These are phyloP conservation scores for Alloteropsis semialata DNA, from an alignment of 176 grass and related monocot species.

Conservation along the genomic window DNA sequence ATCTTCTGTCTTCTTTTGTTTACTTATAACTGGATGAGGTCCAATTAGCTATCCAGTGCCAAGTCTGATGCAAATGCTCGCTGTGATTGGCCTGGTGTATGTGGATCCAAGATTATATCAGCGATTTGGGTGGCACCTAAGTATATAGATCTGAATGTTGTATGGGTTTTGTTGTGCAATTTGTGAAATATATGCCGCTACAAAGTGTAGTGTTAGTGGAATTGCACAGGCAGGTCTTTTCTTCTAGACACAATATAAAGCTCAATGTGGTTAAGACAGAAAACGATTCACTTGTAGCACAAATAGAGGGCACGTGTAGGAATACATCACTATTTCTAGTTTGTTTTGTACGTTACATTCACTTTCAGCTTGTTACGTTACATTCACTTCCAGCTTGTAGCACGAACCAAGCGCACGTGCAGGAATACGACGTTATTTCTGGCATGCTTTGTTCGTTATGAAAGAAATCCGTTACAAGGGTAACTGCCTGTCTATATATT, in stretches of 20 bases:
- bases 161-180: background rate
- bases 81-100: background rate
- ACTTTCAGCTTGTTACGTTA: too few species aligned
- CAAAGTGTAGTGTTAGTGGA: background rate
- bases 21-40: background rate
- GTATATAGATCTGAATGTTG: background rate
- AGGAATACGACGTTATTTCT: background rate
- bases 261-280: background rate
- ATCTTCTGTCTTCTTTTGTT: background rate
- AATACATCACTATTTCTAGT: background rate
- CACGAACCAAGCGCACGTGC: background rate
- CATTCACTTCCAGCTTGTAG: background rate
- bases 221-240: background rate
- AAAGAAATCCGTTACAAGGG: background rate
- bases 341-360: too few species aligned
- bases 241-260: background rate
- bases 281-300: background rate
- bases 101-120: background rate
- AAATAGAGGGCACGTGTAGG: background rate
- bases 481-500: background rate
- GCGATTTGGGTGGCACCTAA: background rate
- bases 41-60: background rate
- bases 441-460: background rate
- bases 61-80: background rate
- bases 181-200: background rate